These are phyloP conservation scores for Narthecium ossifragum DNA, from an alignment of 106 monocot genomes.

Conservation along the genomic window DNA sequence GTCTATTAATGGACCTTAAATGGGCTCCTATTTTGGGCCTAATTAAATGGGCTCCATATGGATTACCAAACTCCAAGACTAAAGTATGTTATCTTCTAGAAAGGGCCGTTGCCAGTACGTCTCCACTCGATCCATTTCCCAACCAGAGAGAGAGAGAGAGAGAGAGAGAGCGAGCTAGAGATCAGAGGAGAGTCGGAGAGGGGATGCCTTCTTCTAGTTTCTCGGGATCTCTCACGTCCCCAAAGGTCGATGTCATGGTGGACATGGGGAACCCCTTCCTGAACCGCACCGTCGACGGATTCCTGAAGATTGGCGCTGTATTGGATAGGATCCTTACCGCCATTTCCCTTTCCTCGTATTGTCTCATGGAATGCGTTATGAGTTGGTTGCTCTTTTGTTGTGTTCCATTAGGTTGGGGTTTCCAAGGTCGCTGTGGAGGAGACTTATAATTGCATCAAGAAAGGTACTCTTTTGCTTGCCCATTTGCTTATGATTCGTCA, in stretches of 20 bases:
- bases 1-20: too few species aligned
- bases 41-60: too few species aligned
- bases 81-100: too few species aligned
- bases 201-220: conserved; percentile 42
- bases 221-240: conserved; percentile 23
- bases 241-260: conserved; percentile 52
- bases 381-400: not conserved
- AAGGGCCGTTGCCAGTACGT: too few species aligned
- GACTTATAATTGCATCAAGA: conserved; percentile 31
- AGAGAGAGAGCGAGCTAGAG: not conserved
- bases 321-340: not conserved
- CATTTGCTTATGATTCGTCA: too few species aligned
- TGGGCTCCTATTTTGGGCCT: too few species aligned
- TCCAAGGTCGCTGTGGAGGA: conserved; percentile 50
- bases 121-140: too few species aligned
- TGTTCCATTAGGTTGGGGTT: conserved; percentile 34
- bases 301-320: conserved; percentile 78
- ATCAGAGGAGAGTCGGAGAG: not conserved
- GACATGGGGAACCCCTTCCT: conserved; percentile 75
- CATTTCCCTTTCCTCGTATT: not conserved
- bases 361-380: not conserved
- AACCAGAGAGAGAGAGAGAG: not conserved
- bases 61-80: too few species aligned
- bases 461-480: conserved; percentile 18
- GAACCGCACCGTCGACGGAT: conserved; percentile 80